phyloP scores from a whole-genome alignment of 305 asterid species.

The Solanum hybrid region DNA sequence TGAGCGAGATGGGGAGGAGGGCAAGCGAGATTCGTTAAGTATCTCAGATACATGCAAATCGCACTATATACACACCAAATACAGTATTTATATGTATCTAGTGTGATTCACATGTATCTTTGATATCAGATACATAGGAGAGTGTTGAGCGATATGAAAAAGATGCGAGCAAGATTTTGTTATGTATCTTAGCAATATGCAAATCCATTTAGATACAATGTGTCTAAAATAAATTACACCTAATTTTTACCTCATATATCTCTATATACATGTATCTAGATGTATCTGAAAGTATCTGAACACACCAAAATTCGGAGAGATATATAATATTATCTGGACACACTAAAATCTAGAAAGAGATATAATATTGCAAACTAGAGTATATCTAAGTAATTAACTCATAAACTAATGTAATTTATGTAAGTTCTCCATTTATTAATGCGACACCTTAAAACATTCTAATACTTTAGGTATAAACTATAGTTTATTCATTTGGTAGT shows the following conservation, averaged over 20 bases:
- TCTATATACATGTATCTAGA: neutral
- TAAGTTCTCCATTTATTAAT: too few relatives aligned
- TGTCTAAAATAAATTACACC: neutral
- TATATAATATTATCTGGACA: too few relatives aligned
- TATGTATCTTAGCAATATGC: neutral
- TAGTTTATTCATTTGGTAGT: neutral
- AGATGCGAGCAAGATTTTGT: too few relatives aligned
- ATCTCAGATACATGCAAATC: neutral
- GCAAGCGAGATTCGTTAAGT: too few relatives aligned
- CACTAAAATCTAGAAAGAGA: neutral
- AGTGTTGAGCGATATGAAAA: too few relatives aligned
- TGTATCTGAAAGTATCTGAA: rapidly evolving
- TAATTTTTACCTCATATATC: too few relatives aligned
- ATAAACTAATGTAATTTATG: neutral
- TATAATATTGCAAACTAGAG: too few relatives aligned
- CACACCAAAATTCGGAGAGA: too few relatives aligned
- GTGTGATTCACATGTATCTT: neutral
- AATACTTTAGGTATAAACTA: too few relatives aligned
- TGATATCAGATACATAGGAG: neutral
- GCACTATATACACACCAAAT: rapidly evolving
- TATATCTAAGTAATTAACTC: neutral
- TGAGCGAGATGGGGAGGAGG: neutral
- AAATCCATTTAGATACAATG: neutral
- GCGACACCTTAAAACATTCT: neutral
- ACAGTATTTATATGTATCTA: neutral